A percentile compares a stretch with the other conserved stretches of the same genome.
Evolutionary conservation across 2,329 filamentous ascomycete species (phyloP).

Genomic region (Esteya vermicola): DNA sequence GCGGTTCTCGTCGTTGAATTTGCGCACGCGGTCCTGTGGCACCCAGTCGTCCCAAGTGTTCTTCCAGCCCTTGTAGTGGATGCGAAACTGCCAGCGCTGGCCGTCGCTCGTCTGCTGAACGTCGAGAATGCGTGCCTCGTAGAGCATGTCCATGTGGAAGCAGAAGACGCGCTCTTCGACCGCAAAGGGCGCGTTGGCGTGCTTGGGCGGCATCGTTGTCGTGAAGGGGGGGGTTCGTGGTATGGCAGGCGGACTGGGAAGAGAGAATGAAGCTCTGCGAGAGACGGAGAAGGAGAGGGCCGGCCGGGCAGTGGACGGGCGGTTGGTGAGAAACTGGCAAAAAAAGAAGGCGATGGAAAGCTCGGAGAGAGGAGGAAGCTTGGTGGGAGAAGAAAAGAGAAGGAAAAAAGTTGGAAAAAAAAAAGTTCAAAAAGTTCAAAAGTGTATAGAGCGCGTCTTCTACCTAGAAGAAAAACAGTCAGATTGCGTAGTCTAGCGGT

Average conservation of each 20-base stretch:
- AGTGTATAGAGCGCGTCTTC: too few species aligned
- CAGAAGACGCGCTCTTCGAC: constrained; percentile 93
- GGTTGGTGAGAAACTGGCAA: too few species aligned
- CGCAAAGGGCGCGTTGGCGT: constrained; percentile 32
- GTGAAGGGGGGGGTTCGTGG: not conserved
- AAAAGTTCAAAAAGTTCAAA: too few species aligned
- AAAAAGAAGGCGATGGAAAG: too few species aligned
- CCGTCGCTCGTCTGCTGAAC: constrained; percentile 37
- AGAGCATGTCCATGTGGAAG: constrained; percentile 93
- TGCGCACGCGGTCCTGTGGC: constrained; percentile 79
- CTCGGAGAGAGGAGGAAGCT: too few species aligned
- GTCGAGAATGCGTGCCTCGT: constrained; percentile 92
- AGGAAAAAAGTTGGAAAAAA: too few species aligned
- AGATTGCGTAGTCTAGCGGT: too few species aligned
- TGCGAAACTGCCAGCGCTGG: constrained; percentile 58
- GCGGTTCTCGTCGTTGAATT: constrained; percentile 89
- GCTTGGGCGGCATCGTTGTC: constrained; percentile 16
- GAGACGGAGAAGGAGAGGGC: too few species aligned
- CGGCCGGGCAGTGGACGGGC: too few species aligned
- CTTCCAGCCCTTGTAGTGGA: constrained; percentile 99
- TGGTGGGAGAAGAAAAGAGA: too few species aligned
- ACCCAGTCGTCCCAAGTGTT: constrained; percentile 99
- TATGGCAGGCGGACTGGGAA: not conserved
- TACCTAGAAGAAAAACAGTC: too few species aligned
- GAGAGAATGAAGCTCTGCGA: not conserved